phyloP scores from a whole-genome alignment of 2,329 filamentous ascomycete genomes.

The Daldinia sp. region DNA sequence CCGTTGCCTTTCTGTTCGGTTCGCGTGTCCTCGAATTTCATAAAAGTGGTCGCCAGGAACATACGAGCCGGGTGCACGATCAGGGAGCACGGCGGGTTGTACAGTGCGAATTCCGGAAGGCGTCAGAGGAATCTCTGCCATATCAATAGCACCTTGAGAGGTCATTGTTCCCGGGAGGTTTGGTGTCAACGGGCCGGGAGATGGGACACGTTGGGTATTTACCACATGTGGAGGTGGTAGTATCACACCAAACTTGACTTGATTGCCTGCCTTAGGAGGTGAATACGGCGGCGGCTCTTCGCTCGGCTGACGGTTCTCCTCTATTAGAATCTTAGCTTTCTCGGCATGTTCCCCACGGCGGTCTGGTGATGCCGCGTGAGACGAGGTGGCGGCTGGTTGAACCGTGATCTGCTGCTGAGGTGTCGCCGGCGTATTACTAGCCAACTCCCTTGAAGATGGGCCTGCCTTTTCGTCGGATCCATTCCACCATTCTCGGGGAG shows the following conservation, averaged over 20 bases:
- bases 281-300: conserved; percentile 66
- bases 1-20: conserved; percentile 60
- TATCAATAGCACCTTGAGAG: conserved; percentile 66
- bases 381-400: conserved; percentile 42
- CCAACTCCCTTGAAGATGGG: conserved; percentile 27
- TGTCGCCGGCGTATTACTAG: conserved; percentile 31
- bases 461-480: conserved; percentile 41
- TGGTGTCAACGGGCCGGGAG: conserved; percentile 69
- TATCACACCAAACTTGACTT: conserved; percentile 63
- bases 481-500: conserved; percentile 44
- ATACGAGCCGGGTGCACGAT: conserved; percentile 56
- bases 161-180: conserved; percentile 69
- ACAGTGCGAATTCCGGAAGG: conserved; percentile 46
- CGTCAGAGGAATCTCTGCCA: conserved; percentile 67
- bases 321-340: conserved; percentile 52
- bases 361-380: conserved; percentile 37
- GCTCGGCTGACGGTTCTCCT: conserved; percentile 47
- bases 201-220: conserved; percentile 59
- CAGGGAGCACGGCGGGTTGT: conserved; percentile 50
- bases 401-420: conserved; percentile 34
- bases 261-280: conserved; percentile 52
- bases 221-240: conserved; percentile 63
- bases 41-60: conserved; percentile 55
- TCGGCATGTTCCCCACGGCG: conserved; percentile 45
- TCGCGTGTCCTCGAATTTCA: conserved; percentile 51